Evolutionary conservation across 768 basidiomycete species (phyloP), one percentile per base, ranked within the genome.

Genomic region (Leccinum subgranulosum): DNA sequence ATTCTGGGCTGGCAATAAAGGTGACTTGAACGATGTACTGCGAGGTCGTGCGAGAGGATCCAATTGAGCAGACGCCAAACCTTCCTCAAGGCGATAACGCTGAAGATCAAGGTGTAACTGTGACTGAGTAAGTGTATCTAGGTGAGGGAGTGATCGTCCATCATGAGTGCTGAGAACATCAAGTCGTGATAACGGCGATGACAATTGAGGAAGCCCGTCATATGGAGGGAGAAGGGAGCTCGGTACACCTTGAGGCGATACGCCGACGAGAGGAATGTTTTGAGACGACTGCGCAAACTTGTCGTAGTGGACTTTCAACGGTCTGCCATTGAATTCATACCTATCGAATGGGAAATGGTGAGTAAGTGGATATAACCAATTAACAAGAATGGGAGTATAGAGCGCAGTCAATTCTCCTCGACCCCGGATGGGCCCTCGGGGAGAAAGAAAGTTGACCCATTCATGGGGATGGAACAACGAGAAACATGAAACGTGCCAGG

Each of bases 241-340:
- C 10, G 61, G 47, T 19, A 39, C 12, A 10, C 46, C 23, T 43
- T 69, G 69, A 33, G 66, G 56, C 23, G 60, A 66, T 62, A 58
- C 63, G 57, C 65, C 67, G 51, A 64, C 54, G 36, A 64, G 57
- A 4, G 73, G 61, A 15, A 64, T 60, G 3, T 65, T 67, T 46
- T 69, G 71, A 12, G 67, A 64, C 6, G 69, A 70, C 23, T 74
- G 82, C 2, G 83, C 78, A 69, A 86, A 93, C 71, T 88, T 90
- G 79, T 98, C 96, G 67, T 87, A 90, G 69, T 94, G 90, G 11
- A 98, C 96, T 68, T 94, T 94, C 43, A 98, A 80, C 9, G 80
- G 76, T 27, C 93, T 86, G 4, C 94, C 94, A 66, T 91, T 91
- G 65, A 89, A 91, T 62, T 97, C 94, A 65, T 85, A 91, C 29